These are phyloP conservation scores for Pseudocercospora eumusae DNA, from an alignment of 2,329 filamentous ascomycete genomes.

Conservation along the genomic window DNA sequence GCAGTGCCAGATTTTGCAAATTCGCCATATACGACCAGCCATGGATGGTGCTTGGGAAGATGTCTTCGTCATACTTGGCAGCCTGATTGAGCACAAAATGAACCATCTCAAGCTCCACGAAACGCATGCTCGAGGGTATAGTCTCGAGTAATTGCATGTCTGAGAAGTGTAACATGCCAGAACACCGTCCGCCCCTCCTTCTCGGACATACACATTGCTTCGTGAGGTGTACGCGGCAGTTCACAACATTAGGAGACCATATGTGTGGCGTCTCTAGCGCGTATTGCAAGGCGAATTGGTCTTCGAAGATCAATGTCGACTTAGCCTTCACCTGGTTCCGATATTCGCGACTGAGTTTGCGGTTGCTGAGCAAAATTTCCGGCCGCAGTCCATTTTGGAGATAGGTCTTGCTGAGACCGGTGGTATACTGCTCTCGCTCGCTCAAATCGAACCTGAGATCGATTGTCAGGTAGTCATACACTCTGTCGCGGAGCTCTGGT, in stretches of 20 bases:
- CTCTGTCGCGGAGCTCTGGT: neutral
- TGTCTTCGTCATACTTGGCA: neutral
- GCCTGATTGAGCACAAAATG: neutral
- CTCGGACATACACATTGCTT: neutral
- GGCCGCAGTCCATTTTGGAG: neutral
- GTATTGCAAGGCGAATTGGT: constrained; percentile 2
- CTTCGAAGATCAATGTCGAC: constrained; percentile 1
- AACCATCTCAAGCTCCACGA: neutral
- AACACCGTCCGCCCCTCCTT: neutral
- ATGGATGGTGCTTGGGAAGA: neutral
- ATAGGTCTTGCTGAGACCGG: neutral
- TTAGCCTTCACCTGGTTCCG: neutral
- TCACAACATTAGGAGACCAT: neutral
- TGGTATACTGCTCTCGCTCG: constrained; percentile 2
- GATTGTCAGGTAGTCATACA: neutral
- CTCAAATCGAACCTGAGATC: neutral
- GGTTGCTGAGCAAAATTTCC: neutral
- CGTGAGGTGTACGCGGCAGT: neutral
- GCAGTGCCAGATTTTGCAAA: neutral
- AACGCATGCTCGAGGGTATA: neutral
- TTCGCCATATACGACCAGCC: neutral
- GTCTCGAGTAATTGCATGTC: neutral
- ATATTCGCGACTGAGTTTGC: neutral
- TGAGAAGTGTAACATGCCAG: neutral
- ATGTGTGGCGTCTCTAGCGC: constrained; percentile 1